phyloP scores from a whole-genome alignment of 371 early-diverging fungal species.

The Zychaea mexicana region DNA sequence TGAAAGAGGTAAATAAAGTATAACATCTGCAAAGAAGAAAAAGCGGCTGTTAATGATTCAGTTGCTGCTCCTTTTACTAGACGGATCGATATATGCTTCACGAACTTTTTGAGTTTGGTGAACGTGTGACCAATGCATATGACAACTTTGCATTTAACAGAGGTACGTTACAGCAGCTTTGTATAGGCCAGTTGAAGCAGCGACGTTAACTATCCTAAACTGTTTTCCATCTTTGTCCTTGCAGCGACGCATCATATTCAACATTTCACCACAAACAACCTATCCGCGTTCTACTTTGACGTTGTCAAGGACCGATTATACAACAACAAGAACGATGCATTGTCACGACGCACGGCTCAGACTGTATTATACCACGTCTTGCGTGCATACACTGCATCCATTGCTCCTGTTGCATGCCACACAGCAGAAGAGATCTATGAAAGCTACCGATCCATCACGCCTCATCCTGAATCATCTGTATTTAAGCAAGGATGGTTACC shows the following conservation, averaged over 20 bases:
- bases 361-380: slow-evolving; percentile 73
- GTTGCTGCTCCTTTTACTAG: slow-evolving; percentile 19
- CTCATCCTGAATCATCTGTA: slow-evolving; percentile 53
- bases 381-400: slow-evolving; percentile 58
- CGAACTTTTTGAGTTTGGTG: slow-evolving; percentile 63
- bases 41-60: neutral
- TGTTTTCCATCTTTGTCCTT: neutral
- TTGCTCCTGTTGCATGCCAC: slow-evolving; percentile 76
- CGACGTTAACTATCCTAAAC: too few relatives aligned
- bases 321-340: slow-evolving; percentile 43
- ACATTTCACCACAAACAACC: slow-evolving; percentile 66
- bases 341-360: slow-evolving; percentile 64
- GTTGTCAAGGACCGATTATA: slow-evolving; percentile 85
- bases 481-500: slow-evolving; percentile 69
- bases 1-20: slow-evolving; percentile 39
- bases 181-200: too few relatives aligned
- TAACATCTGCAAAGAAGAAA: too few relatives aligned
- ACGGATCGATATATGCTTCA: slow-evolving; percentile 77
- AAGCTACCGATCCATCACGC: slow-evolving; percentile 50
- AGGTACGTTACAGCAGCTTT: slow-evolving; percentile 47
- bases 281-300: slow-evolving; percentile 87
- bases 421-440: slow-evolving; percentile 84
- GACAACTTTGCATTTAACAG: slow-evolving; percentile 67
- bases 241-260: slow-evolving; percentile 65
- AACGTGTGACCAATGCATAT: slow-evolving; percentile 60